Evolutionary conservation across 1,139 yeast genomes (phyloP).

Genomic region (Protomyces inundatus): DNA sequence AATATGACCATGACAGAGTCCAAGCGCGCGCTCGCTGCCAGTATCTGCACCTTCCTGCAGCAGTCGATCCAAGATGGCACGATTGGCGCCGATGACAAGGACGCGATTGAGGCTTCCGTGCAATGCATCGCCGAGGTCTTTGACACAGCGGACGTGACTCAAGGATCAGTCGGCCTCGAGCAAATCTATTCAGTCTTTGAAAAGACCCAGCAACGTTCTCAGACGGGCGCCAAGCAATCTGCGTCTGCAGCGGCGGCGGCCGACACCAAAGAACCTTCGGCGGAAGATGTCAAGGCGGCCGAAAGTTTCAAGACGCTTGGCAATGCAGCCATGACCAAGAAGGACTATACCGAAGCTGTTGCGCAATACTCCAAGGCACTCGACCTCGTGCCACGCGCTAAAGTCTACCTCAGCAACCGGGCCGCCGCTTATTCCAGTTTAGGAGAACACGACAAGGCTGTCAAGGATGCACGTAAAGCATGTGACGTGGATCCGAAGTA

Average conservation of each 20-base stretch:
- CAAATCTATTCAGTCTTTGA: constrained; percentile 37
- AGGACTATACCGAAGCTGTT: constrained; percentile 65
- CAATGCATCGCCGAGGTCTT: constrained; percentile 41
- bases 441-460: constrained; percentile 69
- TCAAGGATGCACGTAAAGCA: constrained; percentile 76
- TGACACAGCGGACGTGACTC: neutral
- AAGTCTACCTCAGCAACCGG: constrained; percentile 84
- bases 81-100: constrained; percentile 72
- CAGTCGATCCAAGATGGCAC: constrained; percentile 56
- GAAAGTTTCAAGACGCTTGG: constrained; percentile 69
- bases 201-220: constrained; percentile 36
- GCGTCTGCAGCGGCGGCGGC: constrained; percentile 19
- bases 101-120: constrained; percentile 91
- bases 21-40: constrained; percentile 19
- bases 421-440: constrained; percentile 93
- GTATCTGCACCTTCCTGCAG: constrained; percentile 64
- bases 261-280: constrained; percentile 18
- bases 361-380: constrained; percentile 79
- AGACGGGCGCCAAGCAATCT: constrained; percentile 34
- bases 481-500: constrained; percentile 70
- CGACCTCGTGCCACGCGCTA: constrained; percentile 61
- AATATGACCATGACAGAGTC: neutral
- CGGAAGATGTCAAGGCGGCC: constrained; percentile 29
- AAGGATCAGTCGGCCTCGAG: constrained; percentile 28
- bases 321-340: constrained; percentile 81